Evolutionary conservation across 139 green algal genomes (phyloP), one percentile per base, ranked within the genome.

Genomic region (Auxenochlorella protothecoides): DNA sequence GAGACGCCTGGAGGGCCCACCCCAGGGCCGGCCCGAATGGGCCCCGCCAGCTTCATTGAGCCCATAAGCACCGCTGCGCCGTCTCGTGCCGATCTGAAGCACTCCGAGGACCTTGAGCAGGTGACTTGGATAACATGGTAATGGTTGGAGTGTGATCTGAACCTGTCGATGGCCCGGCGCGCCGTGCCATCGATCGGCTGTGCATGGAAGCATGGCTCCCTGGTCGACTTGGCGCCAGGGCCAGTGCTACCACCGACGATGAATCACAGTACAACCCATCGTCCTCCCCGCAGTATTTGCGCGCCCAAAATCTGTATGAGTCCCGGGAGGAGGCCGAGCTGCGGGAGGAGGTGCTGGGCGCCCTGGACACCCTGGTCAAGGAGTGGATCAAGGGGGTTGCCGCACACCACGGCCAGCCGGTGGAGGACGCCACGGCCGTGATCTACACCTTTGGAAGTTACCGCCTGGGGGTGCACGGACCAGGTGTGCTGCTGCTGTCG

Each of bases 391-490:
- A 65, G 3, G 63, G 68, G 2, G 81, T 89, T 52, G 81, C 74
- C 3, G 66, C 59, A 13, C 52, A 56, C n/a, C 44, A 59, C 15
- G 78, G 78, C 3, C 65, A 78, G 52, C 57, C 68, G 12, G 14
- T 66, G 9, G 66, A 73, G 51, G 91, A 95, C 6, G 89, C 89
- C 55, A 92, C 93, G 63, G 89, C 89, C 11, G 89, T 85, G 55
- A 96, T 98, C 52, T 96, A 91, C 74, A 97, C 91, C 2, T 98
- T 97, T 74, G 93, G 93, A 0, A 97, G 91, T 0, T 98, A 96
- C 72, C 85, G 93, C 10, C 83, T 98, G 12, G 93, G 93, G 2
- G 91, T 98, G 69, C 91, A 98, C 75, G 90, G 89, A 0, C 94
- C 94, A 76, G 92, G 92, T 81, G 56, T 68, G 64, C 90, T 44